Evolutionary conservation across 2,329 filamentous ascomycete species (phyloP).

Genomic region (Hypomyces perniciosus): DNA sequence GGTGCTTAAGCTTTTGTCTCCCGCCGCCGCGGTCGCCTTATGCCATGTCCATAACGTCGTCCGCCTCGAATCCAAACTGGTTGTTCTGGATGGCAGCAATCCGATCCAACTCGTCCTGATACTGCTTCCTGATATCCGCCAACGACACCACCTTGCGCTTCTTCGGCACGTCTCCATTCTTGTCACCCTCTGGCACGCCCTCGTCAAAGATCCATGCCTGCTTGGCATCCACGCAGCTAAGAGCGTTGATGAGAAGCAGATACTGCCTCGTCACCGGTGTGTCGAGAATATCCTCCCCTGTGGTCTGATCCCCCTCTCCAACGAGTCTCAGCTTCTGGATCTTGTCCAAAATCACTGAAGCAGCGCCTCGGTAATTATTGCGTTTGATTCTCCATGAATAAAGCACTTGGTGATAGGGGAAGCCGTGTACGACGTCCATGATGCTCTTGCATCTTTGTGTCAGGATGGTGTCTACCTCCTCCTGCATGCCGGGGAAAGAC

Average conservation of each 20-base stretch:
- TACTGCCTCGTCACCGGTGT: slow-evolving; percentile 69
- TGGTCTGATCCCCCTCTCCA: slow-evolving; percentile 52
- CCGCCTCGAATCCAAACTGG: slow-evolving; percentile 69
- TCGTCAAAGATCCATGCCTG: slow-evolving; percentile 70
- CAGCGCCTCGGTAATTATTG: slow-evolving; percentile 77
- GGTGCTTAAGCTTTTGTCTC: neutral
- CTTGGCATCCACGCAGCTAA: slow-evolving; percentile 74
- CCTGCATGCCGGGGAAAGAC: slow-evolving; percentile 71
- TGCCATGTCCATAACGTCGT: slow-evolving; percentile 48
- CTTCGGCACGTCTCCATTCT: slow-evolving; percentile 18
- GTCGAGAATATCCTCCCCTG: slow-evolving; percentile 51
- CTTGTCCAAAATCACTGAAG: slow-evolving; percentile 55
- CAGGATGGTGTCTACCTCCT: slow-evolving; percentile 74
- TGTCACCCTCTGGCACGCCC: slow-evolving; percentile 19
- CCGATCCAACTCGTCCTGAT: slow-evolving; percentile 83
- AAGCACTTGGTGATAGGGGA: slow-evolving; percentile 84
- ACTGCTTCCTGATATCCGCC: slow-evolving; percentile 79
- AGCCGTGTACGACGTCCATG: slow-evolving; percentile 57
- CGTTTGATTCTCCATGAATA: slow-evolving; percentile 85
- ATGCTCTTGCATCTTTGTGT: slow-evolving; percentile 63
- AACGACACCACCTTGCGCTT: slow-evolving; percentile 79
- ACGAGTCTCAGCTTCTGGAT: slow-evolving; percentile 56
- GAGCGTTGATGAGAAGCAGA: slow-evolving; percentile 84
- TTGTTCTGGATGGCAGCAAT: slow-evolving; percentile 84
- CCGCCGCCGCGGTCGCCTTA: slow-evolving; percentile 17